Evolutionary conservation across 805 yeast species (phyloP), one percentile per base, ranked within the genome.

Genomic region (Candida manassasensis): DNA sequence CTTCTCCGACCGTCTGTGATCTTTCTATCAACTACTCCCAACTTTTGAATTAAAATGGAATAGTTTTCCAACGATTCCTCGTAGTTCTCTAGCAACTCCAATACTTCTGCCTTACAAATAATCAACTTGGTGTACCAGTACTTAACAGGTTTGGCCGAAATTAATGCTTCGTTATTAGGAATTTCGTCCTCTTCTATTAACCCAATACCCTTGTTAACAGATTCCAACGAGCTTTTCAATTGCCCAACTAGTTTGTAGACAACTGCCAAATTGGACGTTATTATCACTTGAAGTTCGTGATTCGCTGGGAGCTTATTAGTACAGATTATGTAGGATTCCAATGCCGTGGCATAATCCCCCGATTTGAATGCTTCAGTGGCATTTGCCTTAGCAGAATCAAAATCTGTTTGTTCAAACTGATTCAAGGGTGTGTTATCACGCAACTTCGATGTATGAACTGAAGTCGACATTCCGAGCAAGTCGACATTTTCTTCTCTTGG

Each of bases 1-100:
- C 98, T 72, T 48, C 90, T 72, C 52, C 78, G 87, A 2, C 90
- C 95, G 33, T 85, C 96, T 73, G 90, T 61, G 0, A 77, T 67
- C 19, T 73, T 65, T 39, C 79, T 76, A 21, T 77, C 74, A 2
- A 79, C 73, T 16, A 74, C 75, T 0, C 95, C 95, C 24, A 52
- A 41, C 40, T 77, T 74, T 38, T 76, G 74, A 12, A 93, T 69
- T 34, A 89, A 66, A 21, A 64, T 55, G 39, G 71, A 73, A 67
- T 87, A 90, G 4, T 74, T 53, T 0, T 57, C 65, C 17, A 84
- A 63, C 0, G 97, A 81, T 5, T 72, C 79, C 37, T 68, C 53
- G 57, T 71, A 85, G 45, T 72, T 73, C 49, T 93, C 99, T 35
- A 79, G 50, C 55, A 78, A 77, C 58, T 93, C 99, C 27, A 79